phyloP scores from a whole-genome alignment of 164 flowering plant species.

The Stephania yunnanensis region DNA sequence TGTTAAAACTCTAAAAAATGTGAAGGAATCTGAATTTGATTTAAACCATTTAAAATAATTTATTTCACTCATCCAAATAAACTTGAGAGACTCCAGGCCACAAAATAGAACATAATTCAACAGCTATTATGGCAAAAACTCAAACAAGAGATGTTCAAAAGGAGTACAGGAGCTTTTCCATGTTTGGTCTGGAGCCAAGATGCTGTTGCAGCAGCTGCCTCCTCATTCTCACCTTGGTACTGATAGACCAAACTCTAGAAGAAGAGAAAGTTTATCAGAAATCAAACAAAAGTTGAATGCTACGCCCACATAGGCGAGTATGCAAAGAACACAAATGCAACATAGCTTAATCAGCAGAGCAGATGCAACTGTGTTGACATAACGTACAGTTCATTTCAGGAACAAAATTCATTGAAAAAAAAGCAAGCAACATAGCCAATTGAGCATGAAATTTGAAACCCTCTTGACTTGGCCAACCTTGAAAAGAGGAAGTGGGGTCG shows the following conservation, averaged over 20 bases:
- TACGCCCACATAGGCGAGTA: neutral
- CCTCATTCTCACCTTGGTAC: conserved; percentile 71
- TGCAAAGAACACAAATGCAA: neutral
- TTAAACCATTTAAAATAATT: too few relatives aligned
- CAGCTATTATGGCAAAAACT: neutral
- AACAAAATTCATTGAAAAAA: neutral
- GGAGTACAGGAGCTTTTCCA: neutral
- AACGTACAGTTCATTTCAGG: neutral
- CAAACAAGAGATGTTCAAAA: neutral
- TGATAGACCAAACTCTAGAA: conserved; percentile 65
- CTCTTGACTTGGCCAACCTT: conserved; percentile 44
- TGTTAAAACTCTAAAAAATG: too few relatives aligned
- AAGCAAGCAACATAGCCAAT: neutral
- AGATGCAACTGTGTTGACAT: neutral
- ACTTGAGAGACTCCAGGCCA: neutral
- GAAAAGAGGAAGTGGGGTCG: conserved; percentile 28
- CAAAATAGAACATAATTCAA: neutral
- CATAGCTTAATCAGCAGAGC: neutral
- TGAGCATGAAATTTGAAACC: conserved; percentile 2
- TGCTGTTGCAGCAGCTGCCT: conserved; percentile 5
- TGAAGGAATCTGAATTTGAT: too few relatives aligned
- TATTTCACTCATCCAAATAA: neutral
- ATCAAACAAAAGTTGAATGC: neutral
- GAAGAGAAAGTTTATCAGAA: conserved; percentile 22
- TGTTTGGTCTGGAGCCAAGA: neutral